Evolutionary conservation across 306 rosid species (phyloP).

Genomic region (Sechiopsis laciniata): DNA sequence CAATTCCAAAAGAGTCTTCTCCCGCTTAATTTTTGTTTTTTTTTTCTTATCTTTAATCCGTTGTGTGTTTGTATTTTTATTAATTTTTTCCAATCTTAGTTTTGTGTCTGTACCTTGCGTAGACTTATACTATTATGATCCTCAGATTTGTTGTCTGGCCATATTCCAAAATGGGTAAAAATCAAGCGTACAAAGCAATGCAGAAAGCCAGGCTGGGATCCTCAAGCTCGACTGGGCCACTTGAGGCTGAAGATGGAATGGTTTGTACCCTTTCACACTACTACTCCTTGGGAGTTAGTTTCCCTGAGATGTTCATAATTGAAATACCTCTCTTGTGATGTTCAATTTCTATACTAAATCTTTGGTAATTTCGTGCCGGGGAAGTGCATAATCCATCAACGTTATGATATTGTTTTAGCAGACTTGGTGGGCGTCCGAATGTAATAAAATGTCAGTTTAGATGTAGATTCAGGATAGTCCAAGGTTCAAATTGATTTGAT

Average conservation of each 20-base stretch:
- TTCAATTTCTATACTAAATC: not conserved
- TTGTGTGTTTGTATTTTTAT: not conserved
- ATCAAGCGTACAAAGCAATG: constrained; percentile 99
- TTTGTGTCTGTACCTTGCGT: not conserved
- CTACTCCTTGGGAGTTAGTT: not conserved
- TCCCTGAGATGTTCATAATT: not conserved
- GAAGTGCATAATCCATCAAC: not conserved
- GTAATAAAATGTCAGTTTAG: not conserved
- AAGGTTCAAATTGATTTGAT: not conserved
- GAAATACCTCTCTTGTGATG: not conserved
- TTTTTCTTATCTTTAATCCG: not conserved
- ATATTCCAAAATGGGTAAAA: constrained; percentile 66
- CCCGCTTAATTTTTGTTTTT: not conserved
- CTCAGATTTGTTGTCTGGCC: constrained; percentile 20
- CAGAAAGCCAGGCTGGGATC: constrained; percentile 81
- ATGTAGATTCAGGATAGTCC: not conserved
- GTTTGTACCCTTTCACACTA: constrained; percentile 96
- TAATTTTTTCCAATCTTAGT: not conserved
- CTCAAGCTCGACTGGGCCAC: constrained; percentile 79
- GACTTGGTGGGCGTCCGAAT: not conserved
- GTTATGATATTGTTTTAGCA: not conserved
- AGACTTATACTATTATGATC: not conserved
- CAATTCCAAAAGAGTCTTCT: too few relatives aligned
- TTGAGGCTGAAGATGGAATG: constrained; percentile 97
- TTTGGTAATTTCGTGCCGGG: constrained; percentile 10